phyloP scores from a whole-genome alignment of 2,329 filamentous ascomycete species.

The Colletotrichum caudatum region DNA sequence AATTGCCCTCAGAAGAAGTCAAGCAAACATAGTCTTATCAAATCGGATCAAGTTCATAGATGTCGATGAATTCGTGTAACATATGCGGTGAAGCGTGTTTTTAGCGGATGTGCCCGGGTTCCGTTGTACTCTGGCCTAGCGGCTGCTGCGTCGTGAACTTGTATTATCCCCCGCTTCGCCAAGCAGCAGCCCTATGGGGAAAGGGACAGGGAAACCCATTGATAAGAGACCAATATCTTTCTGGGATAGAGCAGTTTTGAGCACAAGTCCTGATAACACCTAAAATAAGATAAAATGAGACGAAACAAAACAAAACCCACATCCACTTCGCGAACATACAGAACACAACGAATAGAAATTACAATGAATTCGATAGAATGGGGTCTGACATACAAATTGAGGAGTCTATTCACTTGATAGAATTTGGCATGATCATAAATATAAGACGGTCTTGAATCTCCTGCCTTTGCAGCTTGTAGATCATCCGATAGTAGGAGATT shows the following conservation, averaged over 20 bases:
- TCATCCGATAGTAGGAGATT: not conserved
- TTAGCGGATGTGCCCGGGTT: not conserved
- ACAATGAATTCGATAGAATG: not conserved
- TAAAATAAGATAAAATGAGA: not conserved
- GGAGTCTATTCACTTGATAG: not conserved
- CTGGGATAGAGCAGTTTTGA: too few relatives aligned
- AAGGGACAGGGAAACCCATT: accelerated
- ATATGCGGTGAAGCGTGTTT: not conserved
- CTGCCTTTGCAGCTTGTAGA: not conserved
- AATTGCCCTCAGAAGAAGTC: not conserved
- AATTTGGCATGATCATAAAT: not conserved
- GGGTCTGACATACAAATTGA: not conserved
- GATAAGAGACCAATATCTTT: too few relatives aligned
- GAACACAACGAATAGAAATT: not conserved
- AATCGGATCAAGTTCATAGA: not conserved
- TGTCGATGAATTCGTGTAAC: not conserved
- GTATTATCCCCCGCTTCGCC: not conserved
- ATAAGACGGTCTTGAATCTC: not conserved
- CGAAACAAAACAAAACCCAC: too few relatives aligned
- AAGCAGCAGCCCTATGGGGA: too few relatives aligned
- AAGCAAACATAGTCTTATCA: not conserved
- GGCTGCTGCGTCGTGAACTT: not conserved
- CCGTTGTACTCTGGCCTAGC: not conserved
- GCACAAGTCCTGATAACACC: not conserved
- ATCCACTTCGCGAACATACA: not conserved